Base-by-base conservation (phyloP, 306 rosid genomes). In the Prunus kanzakura region DNA sequence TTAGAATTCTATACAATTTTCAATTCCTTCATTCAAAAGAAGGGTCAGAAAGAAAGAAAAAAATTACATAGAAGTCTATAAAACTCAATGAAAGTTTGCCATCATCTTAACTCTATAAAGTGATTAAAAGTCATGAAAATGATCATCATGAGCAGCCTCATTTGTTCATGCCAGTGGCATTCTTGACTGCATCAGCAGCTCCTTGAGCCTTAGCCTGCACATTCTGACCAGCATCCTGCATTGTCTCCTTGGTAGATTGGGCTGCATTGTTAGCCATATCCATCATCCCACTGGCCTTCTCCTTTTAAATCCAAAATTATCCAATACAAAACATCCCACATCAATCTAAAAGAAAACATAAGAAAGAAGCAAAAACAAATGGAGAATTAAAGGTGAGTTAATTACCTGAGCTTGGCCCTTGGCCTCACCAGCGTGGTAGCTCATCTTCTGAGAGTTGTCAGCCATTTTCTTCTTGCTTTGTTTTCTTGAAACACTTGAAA, bases 141-240 rank as follows among this genome's bases (percentile, higher is more conserved):
- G 0, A 35, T 35, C 41, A 35, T 35, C 41, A 35, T 35, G 15
- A 15, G 19, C 10, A 18, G 69, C 69, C 67, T 84, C 79, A 85
- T 46, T 88, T 86, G 79, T 85, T 90, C 68, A 84, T 72, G 56
- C 91, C 93, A 54, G 89, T 85, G 22, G 93, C 90, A 79, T 90
- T 72, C 86, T 93, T 90, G 45, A 83, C 88, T 35, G 87, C 86
- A 1, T 90, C 93, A 56, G 82, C 85, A 11, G 91, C 93, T 78
- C 89, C 96, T 64, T 85, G 87, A 20, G 90, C 93, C 79, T 82
- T 64, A 4, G 87, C 87, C 82, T 54, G 64, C 74, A 87, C 11
- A 49, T 83, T 89, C 43, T 83, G 76, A 19, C 96, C 94, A 4
- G 87, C 81, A 82, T 73, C 78, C 76, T 78, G 83, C 22, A 76